Evolutionary conservation across 768 basidiomycete species (phyloP), one percentile per base, ranked within the genome.

Genomic region (Erythrobasidium yunnanense): DNA sequence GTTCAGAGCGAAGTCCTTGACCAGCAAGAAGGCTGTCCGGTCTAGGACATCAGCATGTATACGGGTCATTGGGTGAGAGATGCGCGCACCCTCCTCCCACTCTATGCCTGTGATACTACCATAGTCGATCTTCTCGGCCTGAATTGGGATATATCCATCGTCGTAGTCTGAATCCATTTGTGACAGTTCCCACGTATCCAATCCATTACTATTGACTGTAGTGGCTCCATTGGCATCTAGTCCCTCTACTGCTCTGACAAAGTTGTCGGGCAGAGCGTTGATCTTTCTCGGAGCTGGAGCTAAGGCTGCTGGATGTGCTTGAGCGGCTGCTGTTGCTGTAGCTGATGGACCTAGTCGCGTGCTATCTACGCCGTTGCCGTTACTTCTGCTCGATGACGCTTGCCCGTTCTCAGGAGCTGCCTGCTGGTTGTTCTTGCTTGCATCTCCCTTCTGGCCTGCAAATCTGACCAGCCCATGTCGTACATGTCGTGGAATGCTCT

Each of bases 141-240:
- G 20, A 2, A 49, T 5, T 5, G 60, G 60, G 11, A 13, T 23
- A 25, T n/a, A 63, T 23, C 47, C 60, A 25, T 63, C 60, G 32
- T 63, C 60, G 30, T 29, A 63, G 33, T 63, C 60, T 5, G 60
- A 51, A 23, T 63, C 60, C 7, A 50, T 29, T n/a, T 50, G 30
- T 8, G 60, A 63, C 8, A 49, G 30, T 49, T 63, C 60, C 60
- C 60, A 63, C 23, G 60, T 63, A 32, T 63, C 60, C 33, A 6
- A 45, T 4, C 54, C 54, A 5, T 38, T 38, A 5, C 5, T 20
- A 7, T 27, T 25, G 20, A 55, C 23, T 4, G 29, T 22, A 34
- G 54, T 38, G 11, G 42, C 11, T 5, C 54, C 33, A 4, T 33
- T 35, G 6, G 54, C 23, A 33, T 34, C 29, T 15, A 20, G 15